phyloP scores from a whole-genome alignment of 2,329 filamentous ascomycete genomes.

The Scedosporium minutisporum region DNA sequence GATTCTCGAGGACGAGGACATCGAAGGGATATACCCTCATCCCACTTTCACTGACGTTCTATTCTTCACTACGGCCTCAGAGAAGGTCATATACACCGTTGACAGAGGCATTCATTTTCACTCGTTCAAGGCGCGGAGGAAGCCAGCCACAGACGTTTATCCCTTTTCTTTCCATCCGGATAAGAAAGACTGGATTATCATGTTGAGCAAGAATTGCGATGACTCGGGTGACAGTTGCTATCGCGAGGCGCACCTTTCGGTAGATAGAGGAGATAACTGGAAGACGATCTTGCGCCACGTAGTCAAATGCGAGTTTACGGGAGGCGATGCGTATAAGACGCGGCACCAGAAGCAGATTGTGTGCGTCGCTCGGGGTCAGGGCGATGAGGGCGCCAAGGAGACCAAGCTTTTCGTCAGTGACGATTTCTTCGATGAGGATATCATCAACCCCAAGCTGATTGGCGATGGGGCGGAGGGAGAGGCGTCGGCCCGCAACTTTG shows the following conservation, averaged over 20 bases:
- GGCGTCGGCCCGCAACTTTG: conserved; percentile 63
- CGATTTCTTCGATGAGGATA: conserved; percentile 61
- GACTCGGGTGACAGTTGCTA: conserved; percentile 50
- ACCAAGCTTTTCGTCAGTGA: conserved; percentile 67
- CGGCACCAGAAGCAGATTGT: conserved; percentile 47
- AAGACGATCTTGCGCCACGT: conserved; percentile 63
- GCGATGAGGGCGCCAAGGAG: conserved; percentile 52
- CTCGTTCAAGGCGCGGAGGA: conserved; percentile 60
- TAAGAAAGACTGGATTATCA: conserved; percentile 83
- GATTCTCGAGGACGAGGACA: conserved; percentile 58
- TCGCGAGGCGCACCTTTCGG: conserved; percentile 64
- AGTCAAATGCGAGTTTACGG: conserved; percentile 78
- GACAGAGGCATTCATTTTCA: conserved; percentile 68
- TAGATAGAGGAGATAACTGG: conserved; percentile 76
- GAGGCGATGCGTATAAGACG: conserved; percentile 45
- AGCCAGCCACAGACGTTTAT: conserved; percentile 25
- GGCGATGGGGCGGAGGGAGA: conserved; percentile 52
- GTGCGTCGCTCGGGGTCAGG: conserved; percentile 45
- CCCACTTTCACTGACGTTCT: conserved; percentile 73
- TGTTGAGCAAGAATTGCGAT: conserved; percentile 69
- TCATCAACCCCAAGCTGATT: conserved; percentile 34
- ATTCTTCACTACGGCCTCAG: conserved; percentile 67
- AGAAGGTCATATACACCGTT: conserved; percentile 66
- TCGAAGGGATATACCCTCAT: conserved; percentile 67
- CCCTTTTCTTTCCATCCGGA: conserved; percentile 74